Conservation (phyloP, 805 yeast species). For the Candida odintsovae region DNA sequence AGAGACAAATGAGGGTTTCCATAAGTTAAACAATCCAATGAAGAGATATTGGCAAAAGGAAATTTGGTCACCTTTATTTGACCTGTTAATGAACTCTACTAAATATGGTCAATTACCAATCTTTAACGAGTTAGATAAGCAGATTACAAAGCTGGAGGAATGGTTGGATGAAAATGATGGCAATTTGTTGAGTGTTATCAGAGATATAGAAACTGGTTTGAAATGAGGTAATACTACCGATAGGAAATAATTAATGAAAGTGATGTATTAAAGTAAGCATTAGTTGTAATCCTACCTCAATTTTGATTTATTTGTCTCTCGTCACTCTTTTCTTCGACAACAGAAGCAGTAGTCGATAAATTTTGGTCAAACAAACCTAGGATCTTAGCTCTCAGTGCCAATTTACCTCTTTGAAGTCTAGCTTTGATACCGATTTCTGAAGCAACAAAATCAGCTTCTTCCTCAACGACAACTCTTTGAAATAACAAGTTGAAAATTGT, state of each 20-base stretch:
- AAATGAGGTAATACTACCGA: conserved; percentile 1
- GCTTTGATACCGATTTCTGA: conserved; percentile 15
- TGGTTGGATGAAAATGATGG: conserved; percentile 29
- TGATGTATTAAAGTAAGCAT: neutral
- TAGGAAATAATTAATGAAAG: neutral
- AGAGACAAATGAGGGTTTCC: conserved; percentile 20
- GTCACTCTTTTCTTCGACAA: neutral
- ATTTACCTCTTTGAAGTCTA: neutral
- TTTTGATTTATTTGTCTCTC: too few relatives aligned
- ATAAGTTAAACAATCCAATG: conserved; percentile 39
- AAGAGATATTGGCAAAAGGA: conserved; percentile 74
- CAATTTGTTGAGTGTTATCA: conserved; percentile 27
- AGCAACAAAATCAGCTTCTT: conserved; percentile 35
- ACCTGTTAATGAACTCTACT: conserved; percentile 55
- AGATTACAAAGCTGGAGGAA: conserved; percentile 34
- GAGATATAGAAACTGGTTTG: conserved; percentile 31
- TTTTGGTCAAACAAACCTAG: neutral
- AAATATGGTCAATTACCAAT: conserved; percentile 34
- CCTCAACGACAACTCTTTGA: conserved; percentile 70
- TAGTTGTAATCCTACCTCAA: neutral
- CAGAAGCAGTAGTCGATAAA: neutral
- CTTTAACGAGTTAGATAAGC: conserved; percentile 27
- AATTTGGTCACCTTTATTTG: conserved; percentile 66
- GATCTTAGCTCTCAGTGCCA: neutral
- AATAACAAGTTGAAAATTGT: conserved; percentile 72